phyloP scores from a whole-genome alignment of 2,329 filamentous ascomycete species.

The Xylariaceae sp. region DNA sequence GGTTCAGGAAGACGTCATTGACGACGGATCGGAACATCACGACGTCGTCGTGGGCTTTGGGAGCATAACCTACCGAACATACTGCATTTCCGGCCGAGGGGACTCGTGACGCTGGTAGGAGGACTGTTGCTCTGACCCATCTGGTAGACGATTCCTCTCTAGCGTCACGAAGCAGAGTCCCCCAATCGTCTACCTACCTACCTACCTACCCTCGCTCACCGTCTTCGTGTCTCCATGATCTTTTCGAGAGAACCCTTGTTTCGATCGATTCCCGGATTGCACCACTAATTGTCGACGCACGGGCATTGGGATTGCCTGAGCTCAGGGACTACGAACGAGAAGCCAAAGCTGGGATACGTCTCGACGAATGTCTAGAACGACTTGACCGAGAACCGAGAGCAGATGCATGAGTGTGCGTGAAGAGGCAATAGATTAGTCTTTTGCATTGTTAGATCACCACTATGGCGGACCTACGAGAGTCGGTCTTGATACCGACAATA shows the following conservation, averaged over 20 bases:
- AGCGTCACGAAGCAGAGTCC: slow-evolving; percentile 11
- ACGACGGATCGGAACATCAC: slow-evolving; percentile 6
- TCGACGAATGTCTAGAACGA: slow-evolving; percentile 18
- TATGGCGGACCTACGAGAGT: slow-evolving; percentile 52
- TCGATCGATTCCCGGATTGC: neutral
- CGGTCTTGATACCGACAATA: slow-evolving; percentile 71
- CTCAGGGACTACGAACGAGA: slow-evolving; percentile 8
- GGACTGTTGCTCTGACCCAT: slow-evolving; percentile 11
- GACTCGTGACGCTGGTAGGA: slow-evolving; percentile 10
- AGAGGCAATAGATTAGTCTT: slow-evolving; percentile 11
- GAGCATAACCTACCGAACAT: slow-evolving; percentile 15
- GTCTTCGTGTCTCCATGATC: slow-evolving; percentile 6
- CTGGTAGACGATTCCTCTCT: slow-evolving; percentile 10
- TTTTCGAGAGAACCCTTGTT: slow-evolving; percentile 1
- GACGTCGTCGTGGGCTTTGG: slow-evolving; percentile 5
- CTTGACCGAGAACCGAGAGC: slow-evolving; percentile 12
- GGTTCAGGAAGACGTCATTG: neutral
- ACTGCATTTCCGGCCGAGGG: slow-evolving; percentile 8
- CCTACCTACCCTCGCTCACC: slow-evolving; percentile 1
- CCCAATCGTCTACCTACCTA: slow-evolving; percentile 2
- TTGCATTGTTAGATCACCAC: slow-evolving; percentile 21
- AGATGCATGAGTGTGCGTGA: slow-evolving; percentile 17
- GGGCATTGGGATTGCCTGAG: neutral
- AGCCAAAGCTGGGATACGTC: slow-evolving; percentile 5
- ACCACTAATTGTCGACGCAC: neutral